Evolutionary conservation across 805 yeast species (phyloP).

Genomic region (Candida sphagnicola): DNA sequence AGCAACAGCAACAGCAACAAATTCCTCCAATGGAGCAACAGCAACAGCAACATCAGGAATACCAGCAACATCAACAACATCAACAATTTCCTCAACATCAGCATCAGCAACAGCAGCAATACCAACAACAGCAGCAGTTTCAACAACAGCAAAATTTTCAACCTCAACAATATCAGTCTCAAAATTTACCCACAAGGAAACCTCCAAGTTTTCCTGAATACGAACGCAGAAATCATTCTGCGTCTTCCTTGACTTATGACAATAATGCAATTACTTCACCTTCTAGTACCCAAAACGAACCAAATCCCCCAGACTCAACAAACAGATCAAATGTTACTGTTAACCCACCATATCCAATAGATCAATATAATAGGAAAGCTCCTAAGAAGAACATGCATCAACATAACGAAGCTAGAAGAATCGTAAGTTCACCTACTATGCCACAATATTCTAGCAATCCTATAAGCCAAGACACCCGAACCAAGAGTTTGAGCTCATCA

Average conservation of each 20-base stretch:
- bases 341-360: slow-evolving; percentile 8
- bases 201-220: slow-evolving; percentile 1
- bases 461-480: slow-evolving; percentile 14
- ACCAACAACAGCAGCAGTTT: slow-evolving; percentile 4
- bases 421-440: slow-evolving; percentile 27
- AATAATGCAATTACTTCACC: not conserved
- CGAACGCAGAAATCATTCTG: not conserved
- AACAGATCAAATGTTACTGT: not conserved
- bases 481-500: slow-evolving; percentile 27
- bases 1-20: no score
- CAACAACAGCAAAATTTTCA: slow-evolving; percentile 4
- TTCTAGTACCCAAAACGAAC: not conserved
- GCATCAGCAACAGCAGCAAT: slow-evolving; percentile 9
- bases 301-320: slow-evolving; percentile 3
- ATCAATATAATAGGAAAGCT: slow-evolving; percentile 4
- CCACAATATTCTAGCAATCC: slow-evolving; percentile 10
- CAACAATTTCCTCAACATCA: slow-evolving; percentile 5
- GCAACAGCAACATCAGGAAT: no score
- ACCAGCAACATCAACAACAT: slow-evolving; percentile 2
- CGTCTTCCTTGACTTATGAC: slow-evolving; percentile 2
- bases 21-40: no score
- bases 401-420: slow-evolving; percentile 17
- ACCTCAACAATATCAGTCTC: slow-evolving; percentile 4
- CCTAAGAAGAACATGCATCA: slow-evolving; percentile 11
- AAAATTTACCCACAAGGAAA: not conserved